These are phyloP conservation scores for Fusarium subglutinans DNA, from an alignment of 2,329 filamentous ascomycete species.

Conservation along the genomic window DNA sequence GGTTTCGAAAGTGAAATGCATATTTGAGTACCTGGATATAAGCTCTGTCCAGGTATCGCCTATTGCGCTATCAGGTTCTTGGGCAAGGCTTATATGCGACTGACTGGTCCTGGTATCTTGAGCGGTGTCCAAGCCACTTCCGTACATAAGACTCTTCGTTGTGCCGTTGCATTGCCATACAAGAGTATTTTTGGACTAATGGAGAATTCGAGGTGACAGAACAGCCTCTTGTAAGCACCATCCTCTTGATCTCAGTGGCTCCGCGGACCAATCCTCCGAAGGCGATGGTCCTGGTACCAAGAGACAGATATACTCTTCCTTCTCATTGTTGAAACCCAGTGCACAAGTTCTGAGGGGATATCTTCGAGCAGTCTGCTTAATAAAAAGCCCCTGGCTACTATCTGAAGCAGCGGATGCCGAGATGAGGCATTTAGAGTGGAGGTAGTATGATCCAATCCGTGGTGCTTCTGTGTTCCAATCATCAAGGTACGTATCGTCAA, in stretches of 20 bases:
- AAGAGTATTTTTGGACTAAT: not conserved
- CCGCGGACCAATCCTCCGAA: not conserved
- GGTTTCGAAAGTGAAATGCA: not conserved
- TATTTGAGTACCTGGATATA: not conserved
- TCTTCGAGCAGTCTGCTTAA: not conserved
- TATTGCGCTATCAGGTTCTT: not conserved
- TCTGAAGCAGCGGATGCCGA: constrained; percentile 2
- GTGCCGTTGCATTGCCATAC: not conserved
- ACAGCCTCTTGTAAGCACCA: not conserved
- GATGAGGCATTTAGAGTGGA: constrained; percentile 8
- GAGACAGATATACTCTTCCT: not conserved
- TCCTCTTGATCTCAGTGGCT: not conserved
- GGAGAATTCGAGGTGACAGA: not conserved
- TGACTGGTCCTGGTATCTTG: not conserved
- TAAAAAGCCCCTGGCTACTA: constrained; percentile 2
- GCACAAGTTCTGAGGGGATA: not conserved
- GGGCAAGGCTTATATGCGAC: not conserved
- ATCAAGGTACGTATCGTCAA: not conserved
- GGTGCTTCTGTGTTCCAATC: constrained; percentile 11
- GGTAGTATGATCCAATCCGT: constrained; percentile 12
- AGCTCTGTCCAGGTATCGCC: not conserved
- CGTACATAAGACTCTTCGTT: not conserved
- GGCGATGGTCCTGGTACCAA: not conserved
- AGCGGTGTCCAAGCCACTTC: not conserved
- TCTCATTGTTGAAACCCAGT: not conserved